Evolutionary conservation across 495 filamentous ascomycete species (phyloP), one percentile per base, ranked within the genome.

Genomic region (Hyphodiscus hymeniophilus): DNA sequence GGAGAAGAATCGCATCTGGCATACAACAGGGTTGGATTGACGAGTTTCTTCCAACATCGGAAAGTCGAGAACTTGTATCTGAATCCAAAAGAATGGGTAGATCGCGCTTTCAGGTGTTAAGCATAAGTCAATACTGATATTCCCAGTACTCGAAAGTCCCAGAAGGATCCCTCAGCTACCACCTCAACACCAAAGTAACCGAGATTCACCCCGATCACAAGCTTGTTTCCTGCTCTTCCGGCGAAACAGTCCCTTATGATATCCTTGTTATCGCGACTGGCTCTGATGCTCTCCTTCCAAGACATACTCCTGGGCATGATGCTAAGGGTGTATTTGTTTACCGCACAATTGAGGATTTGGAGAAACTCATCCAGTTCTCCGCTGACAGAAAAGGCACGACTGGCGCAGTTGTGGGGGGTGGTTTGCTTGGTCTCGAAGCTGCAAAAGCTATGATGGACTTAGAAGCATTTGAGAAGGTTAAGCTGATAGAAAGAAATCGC

Each of bases 381-480:
- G 63, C 67, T 4, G 58, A 64, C 2, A 75, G 80, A 38, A 85
- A 80, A 51, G 89, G 86, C 21, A 73, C 77, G 15, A 76, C 73
- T 3, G 91, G 85, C 1, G 80, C 79, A 2, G 87, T 92, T 1
- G 89, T 97, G 11, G 91, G 91, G n/a, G 91, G 91, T 28, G 91
- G 91, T 1, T 58, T 97, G 22, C 69, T 97, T 0, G 91, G 91
- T 0, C 75, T 97, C 0, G 91, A 97, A 71, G 91, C 91, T 21
- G 91, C 91, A 28, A 94, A 95, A 56, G 91, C 91, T 0, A 87
- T 97, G 87, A 85, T 90, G 66, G 91, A 95, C 60, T 66, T 97
- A 13, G 69, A 85, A 55, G 79, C 80, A 30, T 95, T 86, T 61
- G 74, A 72, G 0, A 78, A 78, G 34, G 88, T 97, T 38, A 86